phyloP scores from a whole-genome alignment of 139 green algal species.

The Choricystis sp. region DNA sequence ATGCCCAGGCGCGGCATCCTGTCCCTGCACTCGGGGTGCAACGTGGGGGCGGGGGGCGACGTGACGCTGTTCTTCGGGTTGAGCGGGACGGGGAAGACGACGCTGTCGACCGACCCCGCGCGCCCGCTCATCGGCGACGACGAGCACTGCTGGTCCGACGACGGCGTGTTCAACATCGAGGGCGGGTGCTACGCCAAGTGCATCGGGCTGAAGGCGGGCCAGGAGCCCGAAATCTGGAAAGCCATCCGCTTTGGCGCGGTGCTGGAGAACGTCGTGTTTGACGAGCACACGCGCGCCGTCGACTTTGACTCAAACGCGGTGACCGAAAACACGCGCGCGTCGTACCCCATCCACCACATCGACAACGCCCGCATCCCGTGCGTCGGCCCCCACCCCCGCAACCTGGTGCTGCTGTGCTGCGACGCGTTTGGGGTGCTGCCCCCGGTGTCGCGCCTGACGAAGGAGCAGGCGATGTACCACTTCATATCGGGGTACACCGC shows the following conservation, averaged over 20 bases:
- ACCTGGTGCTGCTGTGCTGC: constrained; percentile 75
- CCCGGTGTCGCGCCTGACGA: constrained; percentile 60
- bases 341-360: constrained; percentile 93
- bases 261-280: constrained; percentile 89
- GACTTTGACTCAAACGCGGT: constrained; percentile 36
- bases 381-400: constrained; percentile 70
- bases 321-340: constrained; percentile 86
- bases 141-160: constrained; percentile 80
- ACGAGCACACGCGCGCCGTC: constrained; percentile 29
- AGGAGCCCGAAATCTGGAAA: constrained; percentile 80
- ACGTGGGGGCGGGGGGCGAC: constrained; percentile 48
- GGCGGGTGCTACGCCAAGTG: constrained; percentile 92
- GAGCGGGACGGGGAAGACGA: constrained; percentile 68
- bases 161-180: constrained; percentile 89
- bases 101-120: constrained; percentile 50
- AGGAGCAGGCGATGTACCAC: constrained; percentile 93
- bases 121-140: constrained; percentile 83
- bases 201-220: constrained; percentile 54
- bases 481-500: constrained; percentile 94
- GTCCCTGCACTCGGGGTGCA: constrained; percentile 81
- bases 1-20: constrained; percentile 71
- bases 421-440: constrained; percentile 92
- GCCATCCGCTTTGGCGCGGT: constrained; percentile 79
- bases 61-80: constrained; percentile 74
- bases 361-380: constrained; percentile 81